Percentiles rank a stretch among this genome's conserved stretches.
phyloP scores from a whole-genome alignment of 345 rosid genomes.

The Rhodomyrtus tomentosa region DNA sequence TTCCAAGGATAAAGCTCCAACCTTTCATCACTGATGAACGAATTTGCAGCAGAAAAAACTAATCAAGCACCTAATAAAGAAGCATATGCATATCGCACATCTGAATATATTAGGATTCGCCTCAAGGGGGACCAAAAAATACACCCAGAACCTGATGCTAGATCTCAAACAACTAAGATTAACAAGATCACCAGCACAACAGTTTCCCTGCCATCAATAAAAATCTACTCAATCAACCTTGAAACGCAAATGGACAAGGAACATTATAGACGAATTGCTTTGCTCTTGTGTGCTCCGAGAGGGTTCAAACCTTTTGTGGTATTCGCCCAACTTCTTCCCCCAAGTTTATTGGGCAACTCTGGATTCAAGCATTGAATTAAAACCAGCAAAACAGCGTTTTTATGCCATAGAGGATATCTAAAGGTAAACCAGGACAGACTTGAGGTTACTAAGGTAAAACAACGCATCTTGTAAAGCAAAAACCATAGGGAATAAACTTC shows the following conservation, averaged over 20 bases:
- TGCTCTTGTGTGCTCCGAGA: neutral
- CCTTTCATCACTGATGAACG: neutral
- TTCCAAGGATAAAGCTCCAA: neutral
- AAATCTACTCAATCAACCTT: neutral
- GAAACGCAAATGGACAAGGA: neutral
- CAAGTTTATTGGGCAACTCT: neutral
- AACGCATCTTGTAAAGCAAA: rapidly evolving
- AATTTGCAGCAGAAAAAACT: neutral
- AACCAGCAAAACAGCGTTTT: neutral
- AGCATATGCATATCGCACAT: neutral
- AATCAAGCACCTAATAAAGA: neutral
- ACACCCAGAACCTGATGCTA: neutral
- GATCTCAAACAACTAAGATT: neutral
- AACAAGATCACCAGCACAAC: neutral
- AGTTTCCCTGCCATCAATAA: neutral
- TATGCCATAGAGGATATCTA: neutral
- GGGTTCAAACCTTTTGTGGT: neutral
- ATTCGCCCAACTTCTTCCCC: neutral
- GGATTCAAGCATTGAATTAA: neutral
- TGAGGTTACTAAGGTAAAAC: neutral
- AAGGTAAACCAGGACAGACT: neutral
- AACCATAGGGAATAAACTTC: neutral
- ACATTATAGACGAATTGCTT: too few species aligned
- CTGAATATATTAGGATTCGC: neutral
- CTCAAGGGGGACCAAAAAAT: neutral